Evolutionary conservation across 768 basidiomycete species (phyloP), one percentile per base, ranked within the genome.

Genomic region (Leccinum aurantiacum): DNA sequence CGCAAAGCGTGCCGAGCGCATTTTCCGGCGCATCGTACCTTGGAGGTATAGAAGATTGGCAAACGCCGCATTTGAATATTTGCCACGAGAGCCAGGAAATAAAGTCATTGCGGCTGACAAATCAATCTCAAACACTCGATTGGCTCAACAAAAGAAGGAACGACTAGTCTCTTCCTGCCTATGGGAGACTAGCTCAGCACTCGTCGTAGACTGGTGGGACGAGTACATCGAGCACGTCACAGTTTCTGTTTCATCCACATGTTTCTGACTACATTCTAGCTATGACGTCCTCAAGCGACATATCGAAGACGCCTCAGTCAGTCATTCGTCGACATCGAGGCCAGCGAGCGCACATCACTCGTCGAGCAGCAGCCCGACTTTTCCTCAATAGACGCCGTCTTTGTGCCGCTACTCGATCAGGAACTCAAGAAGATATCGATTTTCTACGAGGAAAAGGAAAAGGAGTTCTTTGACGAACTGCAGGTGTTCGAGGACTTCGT

Each of bases 211-310:
- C 25, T 25, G 25, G 25, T 25, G 25, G 25, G 25, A 6, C 25
- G 25, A 25, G 25, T 25, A 25, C 25, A 25, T 25, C 4, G 25
- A 0, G 25, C 0, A 0, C 25, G 25, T 25, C 25, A 4, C 25
- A 6, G 25, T 25, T 27, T 27, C 27, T 27, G 1, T 7, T 27
- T 27, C 1, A 8, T 47, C 24, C 22, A 48, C 17, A 10, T 31
- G 11, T 10, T 2, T 0, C 22, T 51, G 29, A 51, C n/a, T 33
- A n/a, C 1, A 31, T 17, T 15, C 37, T 64, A 93, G 91, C n/a
- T 95, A 95, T 69, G 92, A 91, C 71, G 78, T 83, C 5, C 79
- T 95, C 65, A 95, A 94, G 76, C 90, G 90, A 63, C 83, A 83
- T 60, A 89, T 94, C 25, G 92, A 94, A 76, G 91, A 90, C 38